A percentile compares a stretch with the other conserved stretches of the same genome.
Evolutionary conservation across 2,329 filamentous ascomycete genomes (phyloP).

Genomic region (Scedosporium dehoogii): DNA sequence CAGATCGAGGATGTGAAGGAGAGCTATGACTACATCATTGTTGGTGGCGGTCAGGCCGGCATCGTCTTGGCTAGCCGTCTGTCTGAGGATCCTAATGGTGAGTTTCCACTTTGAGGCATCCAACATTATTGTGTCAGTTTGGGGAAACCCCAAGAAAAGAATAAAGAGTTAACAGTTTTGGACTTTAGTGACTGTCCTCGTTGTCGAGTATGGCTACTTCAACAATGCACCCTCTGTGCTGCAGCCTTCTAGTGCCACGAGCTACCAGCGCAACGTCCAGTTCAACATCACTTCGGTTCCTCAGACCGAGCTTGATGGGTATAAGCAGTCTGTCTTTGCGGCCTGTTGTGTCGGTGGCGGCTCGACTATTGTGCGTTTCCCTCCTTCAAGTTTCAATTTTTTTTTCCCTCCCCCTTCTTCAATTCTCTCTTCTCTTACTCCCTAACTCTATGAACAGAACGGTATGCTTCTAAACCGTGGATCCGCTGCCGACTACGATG

Average conservation of each 20-base stretch:
- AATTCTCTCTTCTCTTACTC: neutral
- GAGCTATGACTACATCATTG: constrained; percentile 17
- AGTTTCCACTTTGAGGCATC: neutral
- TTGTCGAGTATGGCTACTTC: constrained; percentile 10
- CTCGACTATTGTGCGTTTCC: constrained; percentile 3
- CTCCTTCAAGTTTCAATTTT: neutral
- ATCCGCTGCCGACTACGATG: constrained; percentile 9
- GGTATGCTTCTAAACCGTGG: constrained; percentile 7
- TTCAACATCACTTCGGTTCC: constrained; percentile 9
- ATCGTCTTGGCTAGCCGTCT: constrained; percentile 22
- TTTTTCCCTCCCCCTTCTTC: neutral
- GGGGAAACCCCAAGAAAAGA: too few relatives aligned
- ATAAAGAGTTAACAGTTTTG: neutral
- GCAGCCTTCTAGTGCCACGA: constrained; percentile 7
- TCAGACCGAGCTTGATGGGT: constrained; percentile 6
- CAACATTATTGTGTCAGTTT: neutral
- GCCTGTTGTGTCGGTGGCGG: constrained; percentile 7
- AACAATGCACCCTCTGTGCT: constrained; percentile 10
- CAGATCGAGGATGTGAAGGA: neutral
- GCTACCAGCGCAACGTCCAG: constrained; percentile 8
- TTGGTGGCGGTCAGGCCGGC: constrained; percentile 22
- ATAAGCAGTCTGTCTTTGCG: constrained; percentile 3
- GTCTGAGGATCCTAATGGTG: constrained; percentile 13
- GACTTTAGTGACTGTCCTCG: constrained; percentile 6
- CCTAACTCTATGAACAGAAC: neutral